Conservation (phyloP, 306 rosid species). For the Ammopiptanthus mongolicus region DNA sequence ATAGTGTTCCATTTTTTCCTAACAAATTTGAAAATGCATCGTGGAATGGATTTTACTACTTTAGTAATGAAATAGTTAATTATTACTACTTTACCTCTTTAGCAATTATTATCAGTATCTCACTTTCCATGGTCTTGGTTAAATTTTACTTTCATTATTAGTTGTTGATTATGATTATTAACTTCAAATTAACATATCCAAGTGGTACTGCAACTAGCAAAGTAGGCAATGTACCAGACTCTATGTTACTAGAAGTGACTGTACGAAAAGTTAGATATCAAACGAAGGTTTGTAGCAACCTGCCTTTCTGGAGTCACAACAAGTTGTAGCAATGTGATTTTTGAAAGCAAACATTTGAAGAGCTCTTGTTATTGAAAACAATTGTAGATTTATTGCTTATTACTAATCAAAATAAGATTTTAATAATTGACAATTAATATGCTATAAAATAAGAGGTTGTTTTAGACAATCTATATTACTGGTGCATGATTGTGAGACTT, state of each 20-base stretch:
- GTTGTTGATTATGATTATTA: conserved; percentile 46
- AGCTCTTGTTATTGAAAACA: no score
- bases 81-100: background rate
- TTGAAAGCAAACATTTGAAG: no score
- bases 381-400: no score
- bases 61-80: background rate
- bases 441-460: no score
- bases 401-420: no score
- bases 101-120: background rate
- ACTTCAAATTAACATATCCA: conserved; percentile 54
- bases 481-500: no score
- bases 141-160: conserved; percentile 2
- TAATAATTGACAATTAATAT: no score
- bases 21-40: background rate
- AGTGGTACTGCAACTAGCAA: conserved; percentile 62
- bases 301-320: no score
- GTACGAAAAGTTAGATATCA: background rate
- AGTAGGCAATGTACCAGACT: conserved; percentile 24
- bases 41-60: background rate
- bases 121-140: background rate
- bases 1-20: background rate
- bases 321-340: no score
- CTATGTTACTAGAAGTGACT: background rate
- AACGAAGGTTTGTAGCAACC: no score
- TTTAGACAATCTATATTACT: no score